Base-by-base conservation (phyloP, 2,329 filamentous ascomycete species). In the Trichoderma pleuroti region DNA sequence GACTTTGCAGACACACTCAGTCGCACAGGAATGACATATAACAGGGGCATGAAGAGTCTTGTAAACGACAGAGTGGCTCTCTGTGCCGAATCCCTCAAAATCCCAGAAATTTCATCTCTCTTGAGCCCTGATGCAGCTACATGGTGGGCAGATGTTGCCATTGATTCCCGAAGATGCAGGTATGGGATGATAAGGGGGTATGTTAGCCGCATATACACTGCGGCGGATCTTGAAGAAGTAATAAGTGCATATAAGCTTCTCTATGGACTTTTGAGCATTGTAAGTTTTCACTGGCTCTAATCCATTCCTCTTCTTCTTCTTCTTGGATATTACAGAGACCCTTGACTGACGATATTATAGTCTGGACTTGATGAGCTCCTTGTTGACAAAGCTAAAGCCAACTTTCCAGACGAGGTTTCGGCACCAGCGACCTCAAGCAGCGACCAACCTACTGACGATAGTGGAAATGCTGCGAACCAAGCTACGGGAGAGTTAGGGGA, bases 121-220 rank as follows among this genome's bases (percentile, higher is more conserved):
- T 57, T 77, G 7, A 72, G 69, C 36, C 63, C 68, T 7, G 59
- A 70, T 10, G 70, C 72, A 9, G 30, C 57, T 4, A 42, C 69
- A 16, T 77, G 76, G 74, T 78, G 76, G 73, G 24, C 71, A 24
- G 71, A 71, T 5, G 26, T 76, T 18, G 70, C 68, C 1, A 67
- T 70, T 11, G 72, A 75, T 30, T 70, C 75, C 6, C 71, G 72
- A 28, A 74, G 69, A 24, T 74, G 69, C 39, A 46, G 75, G 5
- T 32, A 74, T 24, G 73, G 74, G 5, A 61, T 76, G 4, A 70
- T 70, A 1, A 73, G 71, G 52, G 75, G 71, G 1, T 75, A 75
- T 28, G 39, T 75, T 7, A 28, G 59, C n/a, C 70, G 60, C 5
- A 10, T 76, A 5, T 77, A 75, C 57, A n/a, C 39, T 6, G 72